Conservation (phyloP, 164 flowering plant genomes). For the Houttuynia cordata region DNA sequence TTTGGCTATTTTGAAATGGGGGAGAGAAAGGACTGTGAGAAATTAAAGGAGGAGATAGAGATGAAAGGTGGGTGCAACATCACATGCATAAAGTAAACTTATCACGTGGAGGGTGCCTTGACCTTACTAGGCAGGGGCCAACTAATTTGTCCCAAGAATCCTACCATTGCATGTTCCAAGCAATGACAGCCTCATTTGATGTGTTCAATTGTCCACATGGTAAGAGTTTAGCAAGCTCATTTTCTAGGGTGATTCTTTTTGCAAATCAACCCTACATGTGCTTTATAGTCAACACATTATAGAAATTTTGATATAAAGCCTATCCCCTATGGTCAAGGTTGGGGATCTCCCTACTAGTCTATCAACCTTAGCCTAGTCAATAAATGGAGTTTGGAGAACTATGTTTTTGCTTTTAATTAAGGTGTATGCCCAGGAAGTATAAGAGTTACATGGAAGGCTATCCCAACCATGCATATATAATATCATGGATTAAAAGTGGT, state of each 20-base stretch:
- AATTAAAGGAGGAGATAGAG: background rate
- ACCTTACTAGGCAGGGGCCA: background rate
- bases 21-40: background rate
- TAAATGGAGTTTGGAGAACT: background rate
- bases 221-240: too few species aligned
- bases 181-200: background rate
- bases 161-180: background rate
- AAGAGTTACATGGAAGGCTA: background rate
- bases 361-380: background rate
- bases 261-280: too few species aligned
- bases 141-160: background rate
- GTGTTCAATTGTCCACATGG: background rate
- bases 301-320: background rate
- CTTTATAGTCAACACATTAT: too few species aligned
- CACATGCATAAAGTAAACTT: slow-evolving; percentile 15
- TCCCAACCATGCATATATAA: background rate
- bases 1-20: background rate
- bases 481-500: too few species aligned
- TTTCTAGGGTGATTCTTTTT: too few species aligned
- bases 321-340: background rate
- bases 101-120: slow-evolving; percentile 15
- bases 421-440: background rate
- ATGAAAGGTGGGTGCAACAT: slow-evolving; percentile 3
- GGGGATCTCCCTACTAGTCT: background rate
- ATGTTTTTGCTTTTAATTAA: background rate